Evolutionary conservation across 169 alveolate genomes (phyloP), one percentile per base, ranked within the genome.

Genomic region (Eimeria falciformis): DNA sequence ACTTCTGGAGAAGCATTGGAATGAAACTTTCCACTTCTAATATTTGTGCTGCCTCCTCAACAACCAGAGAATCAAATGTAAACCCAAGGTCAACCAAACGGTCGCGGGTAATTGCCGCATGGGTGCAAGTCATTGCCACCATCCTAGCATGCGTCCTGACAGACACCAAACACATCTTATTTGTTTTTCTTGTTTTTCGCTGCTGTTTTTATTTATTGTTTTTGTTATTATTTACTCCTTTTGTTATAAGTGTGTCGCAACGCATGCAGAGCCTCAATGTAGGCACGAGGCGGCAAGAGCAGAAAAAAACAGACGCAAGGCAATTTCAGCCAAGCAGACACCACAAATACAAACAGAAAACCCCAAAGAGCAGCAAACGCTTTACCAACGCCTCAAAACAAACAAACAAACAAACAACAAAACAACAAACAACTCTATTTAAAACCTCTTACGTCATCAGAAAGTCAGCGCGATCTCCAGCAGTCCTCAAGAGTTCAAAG

Each of bases 91-190:
- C 93, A 75, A 97, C 90, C 83, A 97, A 93, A 58, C 94, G 95
- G 93, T 96, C 97, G 69, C 98, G 94, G 46, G 97, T 97, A 43
- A 97, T 93, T n/a, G 99, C 98, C 7, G 99, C 99, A 91, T 97
- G 99, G 50, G 99, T 98, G 87, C 99, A 97, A 18, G 99, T 98
- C 98, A 98, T 96, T 6, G 99, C 99, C 23, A 98, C 95, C 62
- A 98, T 96, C 90, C 98, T 96, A 5, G 99, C 98, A 75, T 97
- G 97, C 25, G 92, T 91, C 45, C 92, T 81, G 90, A 33, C 40
- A 33, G 40, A 2, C 40, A 33, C 4, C 4, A 33, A 33, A 33
- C 40, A 33, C 40, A 33, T 33, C 2, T 33, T 33, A 0, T 0
- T 33, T 33, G 40, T 2, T 33, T 2, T 2, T 33, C 0, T 0